A percentile compares a stretch with the other conserved stretches of the same genome.
Evolutionary conservation across 2,329 filamentous ascomycete genomes (phyloP).

Genomic region (Magnaporthiopsis rhizophila): DNA sequence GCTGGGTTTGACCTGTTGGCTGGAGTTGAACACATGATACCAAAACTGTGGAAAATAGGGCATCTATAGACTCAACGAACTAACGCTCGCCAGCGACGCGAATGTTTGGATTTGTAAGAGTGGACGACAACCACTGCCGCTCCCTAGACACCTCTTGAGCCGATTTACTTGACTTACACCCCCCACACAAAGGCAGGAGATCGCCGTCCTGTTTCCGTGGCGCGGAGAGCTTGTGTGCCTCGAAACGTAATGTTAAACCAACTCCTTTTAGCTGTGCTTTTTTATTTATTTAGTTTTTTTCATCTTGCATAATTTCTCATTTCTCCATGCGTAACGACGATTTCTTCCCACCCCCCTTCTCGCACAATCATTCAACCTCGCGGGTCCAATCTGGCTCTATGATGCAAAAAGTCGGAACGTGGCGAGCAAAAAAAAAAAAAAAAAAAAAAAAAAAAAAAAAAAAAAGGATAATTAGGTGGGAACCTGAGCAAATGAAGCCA

Average conservation of each 20-base stretch:
- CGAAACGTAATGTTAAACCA: not conserved
- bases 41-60: conserved; percentile 4
- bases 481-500: not conserved
- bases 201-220: too few relatives aligned
- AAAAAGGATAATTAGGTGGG: not conserved
- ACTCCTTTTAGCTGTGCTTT: not conserved
- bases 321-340: not conserved
- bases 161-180: too few relatives aligned
- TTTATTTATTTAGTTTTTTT: not conserved
- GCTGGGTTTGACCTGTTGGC: not conserved
- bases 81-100: not conserved
- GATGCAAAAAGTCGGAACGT: not conserved
- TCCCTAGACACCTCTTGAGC: not conserved
- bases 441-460: too few relatives aligned
- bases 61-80: not conserved
- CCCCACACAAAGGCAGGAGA: too few relatives aligned
- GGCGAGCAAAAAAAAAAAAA: too few relatives aligned
- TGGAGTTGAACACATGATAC: conserved; percentile 4
- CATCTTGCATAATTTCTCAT: not conserved
- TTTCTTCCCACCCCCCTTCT: not conserved
- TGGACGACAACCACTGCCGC: not conserved
- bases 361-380: not conserved
- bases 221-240: too few relatives aligned
- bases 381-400: too few relatives aligned
- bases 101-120: not conserved